These are phyloP conservation scores for Mucor indicus DNA, from an alignment of 371 early-diverging fungal species.

Conservation along the genomic window DNA sequence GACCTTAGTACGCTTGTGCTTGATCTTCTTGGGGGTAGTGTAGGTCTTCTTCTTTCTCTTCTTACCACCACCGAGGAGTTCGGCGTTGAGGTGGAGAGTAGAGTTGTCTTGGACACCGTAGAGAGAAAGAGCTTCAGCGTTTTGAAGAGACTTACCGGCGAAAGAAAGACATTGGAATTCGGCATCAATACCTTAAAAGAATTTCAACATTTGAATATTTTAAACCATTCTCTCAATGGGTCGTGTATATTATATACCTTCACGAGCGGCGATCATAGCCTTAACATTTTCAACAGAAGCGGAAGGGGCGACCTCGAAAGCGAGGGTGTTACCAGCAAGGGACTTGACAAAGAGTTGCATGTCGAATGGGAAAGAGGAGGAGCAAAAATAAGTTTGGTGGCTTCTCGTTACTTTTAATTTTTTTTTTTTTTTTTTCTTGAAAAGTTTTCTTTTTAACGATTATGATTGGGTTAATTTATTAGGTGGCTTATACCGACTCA, in stretches of 20 bases:
- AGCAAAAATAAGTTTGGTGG: constrained; percentile 2
- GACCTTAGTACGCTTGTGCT: constrained; percentile 98
- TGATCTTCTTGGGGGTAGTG: constrained; percentile 99
- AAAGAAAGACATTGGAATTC: constrained; percentile 92
- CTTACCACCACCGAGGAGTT: constrained; percentile 91
- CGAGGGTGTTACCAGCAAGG: constrained; percentile 82
- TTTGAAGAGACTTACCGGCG: constrained; percentile 89
- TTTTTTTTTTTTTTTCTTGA: neutral
- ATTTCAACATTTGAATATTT: too few species aligned
- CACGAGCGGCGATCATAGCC: constrained; percentile 88
- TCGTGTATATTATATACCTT: constrained; percentile 66
- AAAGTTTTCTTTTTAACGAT: neutral
- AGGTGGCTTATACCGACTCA: neutral
- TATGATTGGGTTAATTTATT: neutral
- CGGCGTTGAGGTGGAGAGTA: constrained; percentile 83
- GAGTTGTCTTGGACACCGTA: constrained; percentile 91
- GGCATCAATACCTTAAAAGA: constrained; percentile 75
- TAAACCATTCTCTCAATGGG: too few species aligned
- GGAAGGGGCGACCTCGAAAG: constrained; percentile 71
- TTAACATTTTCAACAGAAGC: constrained; percentile 84
- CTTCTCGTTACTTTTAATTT: too few species aligned
- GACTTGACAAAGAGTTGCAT: constrained; percentile 91
- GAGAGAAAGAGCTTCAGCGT: constrained; percentile 64
- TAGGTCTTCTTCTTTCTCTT: constrained; percentile 99
- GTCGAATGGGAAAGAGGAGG: constrained; percentile 15